A percentile compares a stretch with the other conserved stretches of the same genome.
Conservation (phyloP, 73 alveolate genomes). For the Durusdinium trenchii region DNA sequence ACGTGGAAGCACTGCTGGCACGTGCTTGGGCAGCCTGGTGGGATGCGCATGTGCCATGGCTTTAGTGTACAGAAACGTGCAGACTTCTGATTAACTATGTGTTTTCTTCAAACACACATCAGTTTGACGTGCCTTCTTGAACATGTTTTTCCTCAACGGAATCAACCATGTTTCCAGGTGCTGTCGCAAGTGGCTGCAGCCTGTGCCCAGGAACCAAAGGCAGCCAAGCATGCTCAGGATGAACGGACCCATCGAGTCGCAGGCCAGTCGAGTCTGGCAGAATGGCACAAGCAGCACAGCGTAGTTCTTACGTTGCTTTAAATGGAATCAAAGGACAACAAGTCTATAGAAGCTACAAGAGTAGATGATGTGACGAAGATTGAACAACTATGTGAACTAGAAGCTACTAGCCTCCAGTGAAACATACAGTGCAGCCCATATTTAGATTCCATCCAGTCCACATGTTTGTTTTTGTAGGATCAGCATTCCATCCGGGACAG, state of each 20-base stretch:
- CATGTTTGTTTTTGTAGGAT: too few relatives aligned
- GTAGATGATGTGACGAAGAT: too few relatives aligned
- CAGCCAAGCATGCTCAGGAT: neutral
- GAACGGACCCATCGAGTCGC: slow-evolving; percentile 13
- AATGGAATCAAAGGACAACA: too few relatives aligned
- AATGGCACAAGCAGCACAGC: neutral
- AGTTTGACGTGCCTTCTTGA: neutral
- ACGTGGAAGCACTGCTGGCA: neutral
- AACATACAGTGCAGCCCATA: too few relatives aligned
- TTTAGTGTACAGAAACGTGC: neutral
- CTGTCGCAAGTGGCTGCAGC: slow-evolving; percentile 37
- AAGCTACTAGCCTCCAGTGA: too few relatives aligned
- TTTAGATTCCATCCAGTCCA: too few relatives aligned
- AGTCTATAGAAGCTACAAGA: too few relatives aligned
- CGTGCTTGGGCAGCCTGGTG: slow-evolving; percentile 62
- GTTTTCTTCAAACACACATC: neutral
- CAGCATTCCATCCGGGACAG: too few relatives aligned
- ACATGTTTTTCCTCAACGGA: neutral
- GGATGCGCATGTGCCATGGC: slow-evolving; percentile 44
- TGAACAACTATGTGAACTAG: too few relatives aligned
- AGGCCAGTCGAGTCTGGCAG: neutral
- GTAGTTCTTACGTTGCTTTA: neutral
- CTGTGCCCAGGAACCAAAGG: slow-evolving; percentile 26
- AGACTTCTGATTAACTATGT: neutral
- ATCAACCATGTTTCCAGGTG: neutral